Conservation (phyloP, 1,139 yeast genomes). For the Candida sanyaensis region DNA sequence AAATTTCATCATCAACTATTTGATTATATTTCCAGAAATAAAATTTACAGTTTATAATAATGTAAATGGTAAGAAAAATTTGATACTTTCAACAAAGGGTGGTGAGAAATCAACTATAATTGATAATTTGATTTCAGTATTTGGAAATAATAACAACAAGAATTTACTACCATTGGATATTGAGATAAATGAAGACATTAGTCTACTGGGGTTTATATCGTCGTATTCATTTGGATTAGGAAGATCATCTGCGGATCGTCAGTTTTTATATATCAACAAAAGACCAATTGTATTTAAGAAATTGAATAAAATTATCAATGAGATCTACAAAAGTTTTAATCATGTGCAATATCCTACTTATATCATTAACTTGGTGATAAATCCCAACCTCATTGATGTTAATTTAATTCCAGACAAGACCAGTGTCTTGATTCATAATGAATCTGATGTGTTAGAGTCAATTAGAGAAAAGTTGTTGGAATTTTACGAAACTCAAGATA, state of each 20-base stretch:
- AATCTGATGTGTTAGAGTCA: conserved; percentile 53
- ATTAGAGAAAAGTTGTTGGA: conserved; percentile 42
- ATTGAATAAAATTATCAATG: conserved; percentile 64
- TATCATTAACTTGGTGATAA: conserved; percentile 58
- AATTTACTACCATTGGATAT: conserved; percentile 55
- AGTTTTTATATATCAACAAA: conserved; percentile 67
- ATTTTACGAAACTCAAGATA: conserved; percentile 49
- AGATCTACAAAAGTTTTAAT: conserved; percentile 70
- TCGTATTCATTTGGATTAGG: conserved; percentile 71
- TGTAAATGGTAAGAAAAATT: conserved; percentile 48
- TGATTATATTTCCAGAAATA: conserved; percentile 58
- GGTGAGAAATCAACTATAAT: conserved; percentile 26
- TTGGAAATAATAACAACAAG: conserved; percentile 64
- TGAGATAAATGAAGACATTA: conserved; percentile 25
- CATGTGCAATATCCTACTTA: conserved; percentile 76
- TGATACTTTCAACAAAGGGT: conserved; percentile 55
- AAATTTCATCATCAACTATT: conserved; percentile 63
- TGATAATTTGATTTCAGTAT: conserved; percentile 66
- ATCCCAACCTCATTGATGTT: conserved; percentile 62
- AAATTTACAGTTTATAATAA: conserved; percentile 62
- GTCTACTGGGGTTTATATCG: conserved; percentile 65
- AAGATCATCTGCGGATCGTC: conserved; percentile 71
- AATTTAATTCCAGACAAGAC: conserved; percentile 93
- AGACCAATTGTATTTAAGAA: conserved; percentile 70
- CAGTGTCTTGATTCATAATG: conserved; percentile 68